These are phyloP conservation scores for Ceratobasidium sp. DNA, from an alignment of 1,284 basidiomycete species.

Conservation along the genomic window DNA sequence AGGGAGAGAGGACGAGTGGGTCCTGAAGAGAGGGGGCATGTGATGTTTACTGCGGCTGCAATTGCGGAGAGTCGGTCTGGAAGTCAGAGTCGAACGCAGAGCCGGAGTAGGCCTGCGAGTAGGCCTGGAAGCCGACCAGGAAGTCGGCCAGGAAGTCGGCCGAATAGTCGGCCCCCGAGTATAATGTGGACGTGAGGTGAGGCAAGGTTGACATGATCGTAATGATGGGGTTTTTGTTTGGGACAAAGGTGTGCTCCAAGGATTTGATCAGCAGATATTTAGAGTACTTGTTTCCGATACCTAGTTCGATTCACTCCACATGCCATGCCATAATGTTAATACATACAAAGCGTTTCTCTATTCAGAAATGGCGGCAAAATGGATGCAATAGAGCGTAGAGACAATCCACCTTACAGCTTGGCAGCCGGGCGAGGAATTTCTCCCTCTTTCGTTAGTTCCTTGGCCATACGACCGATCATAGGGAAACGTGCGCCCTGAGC, in stretches of 20 bases:
- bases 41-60: constrained; percentile 18
- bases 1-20: constrained; percentile 1
- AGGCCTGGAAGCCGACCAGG: no score
- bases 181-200: constrained; percentile 30
- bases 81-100: constrained; percentile 6
- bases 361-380: no score
- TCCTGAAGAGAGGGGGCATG: constrained; percentile 21
- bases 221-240: background rate
- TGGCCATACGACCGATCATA: constrained; percentile 73
- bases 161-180: constrained; percentile 30
- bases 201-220: no score
- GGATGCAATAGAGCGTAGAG: no score
- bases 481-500: constrained; percentile 71
- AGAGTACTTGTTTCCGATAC: constrained; percentile 8
- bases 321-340: constrained; percentile 19
- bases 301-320: background rate
- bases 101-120: no score
- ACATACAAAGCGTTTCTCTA: background rate
- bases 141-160: constrained; percentile 34
- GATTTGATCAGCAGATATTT: background rate
- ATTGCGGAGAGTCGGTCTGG: constrained; percentile 13
- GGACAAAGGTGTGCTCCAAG: background rate
- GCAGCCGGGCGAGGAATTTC: constrained; percentile 51
- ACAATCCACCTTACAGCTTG: constrained; percentile 57
- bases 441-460: constrained; percentile 66